Conservation (phyloP, 768 basidiomycete genomes). For the Auriculariales sp. region DNA sequence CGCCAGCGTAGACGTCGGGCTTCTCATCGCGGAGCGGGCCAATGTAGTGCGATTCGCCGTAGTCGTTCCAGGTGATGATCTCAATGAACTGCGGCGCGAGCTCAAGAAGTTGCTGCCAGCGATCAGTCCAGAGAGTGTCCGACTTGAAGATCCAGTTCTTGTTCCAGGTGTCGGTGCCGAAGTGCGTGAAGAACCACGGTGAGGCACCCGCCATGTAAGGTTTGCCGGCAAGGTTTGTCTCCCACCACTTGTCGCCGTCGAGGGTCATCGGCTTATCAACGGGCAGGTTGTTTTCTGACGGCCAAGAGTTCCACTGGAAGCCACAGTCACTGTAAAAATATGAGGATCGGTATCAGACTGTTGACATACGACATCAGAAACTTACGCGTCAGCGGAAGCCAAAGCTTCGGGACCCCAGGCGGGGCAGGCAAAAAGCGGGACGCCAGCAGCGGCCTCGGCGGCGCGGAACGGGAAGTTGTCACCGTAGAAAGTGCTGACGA, state of each 20-base stretch:
- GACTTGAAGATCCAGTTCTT: slow-evolving; percentile 48
- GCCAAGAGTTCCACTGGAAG: slow-evolving; percentile 1
- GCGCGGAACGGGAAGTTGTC: slow-evolving; percentile 4
- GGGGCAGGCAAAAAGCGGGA: slow-evolving; percentile 11
- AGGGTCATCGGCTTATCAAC: slow-evolving; percentile 9
- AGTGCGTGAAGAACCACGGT: slow-evolving; percentile 76
- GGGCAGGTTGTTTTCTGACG: not conserved
- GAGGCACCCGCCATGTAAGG: slow-evolving; percentile 42
- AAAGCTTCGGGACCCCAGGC: slow-evolving; percentile 9
- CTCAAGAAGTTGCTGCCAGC: slow-evolving; percentile 52
- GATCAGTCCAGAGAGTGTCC: slow-evolving; percentile 46
- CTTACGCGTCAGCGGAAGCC: not conserved
- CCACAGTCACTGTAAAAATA: too few species aligned
- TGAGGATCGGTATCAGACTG: too few species aligned
- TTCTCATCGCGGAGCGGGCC: not conserved
- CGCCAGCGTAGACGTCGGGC: not conserved
- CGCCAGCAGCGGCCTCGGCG: slow-evolving; percentile 6
- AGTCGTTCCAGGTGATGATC: slow-evolving; percentile 45
- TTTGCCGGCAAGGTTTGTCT: slow-evolving; percentile 11
- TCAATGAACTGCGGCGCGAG: slow-evolving; percentile 45
- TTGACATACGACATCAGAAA: too few species aligned
- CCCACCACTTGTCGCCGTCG: slow-evolving; percentile 7
- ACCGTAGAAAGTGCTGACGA: slow-evolving; percentile 13
- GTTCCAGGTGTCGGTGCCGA: slow-evolving; percentile 46
- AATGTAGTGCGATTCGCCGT: not conserved